phyloP scores from a whole-genome alignment of 805 yeast genomes.

The Suhomyces kilbournensis region DNA sequence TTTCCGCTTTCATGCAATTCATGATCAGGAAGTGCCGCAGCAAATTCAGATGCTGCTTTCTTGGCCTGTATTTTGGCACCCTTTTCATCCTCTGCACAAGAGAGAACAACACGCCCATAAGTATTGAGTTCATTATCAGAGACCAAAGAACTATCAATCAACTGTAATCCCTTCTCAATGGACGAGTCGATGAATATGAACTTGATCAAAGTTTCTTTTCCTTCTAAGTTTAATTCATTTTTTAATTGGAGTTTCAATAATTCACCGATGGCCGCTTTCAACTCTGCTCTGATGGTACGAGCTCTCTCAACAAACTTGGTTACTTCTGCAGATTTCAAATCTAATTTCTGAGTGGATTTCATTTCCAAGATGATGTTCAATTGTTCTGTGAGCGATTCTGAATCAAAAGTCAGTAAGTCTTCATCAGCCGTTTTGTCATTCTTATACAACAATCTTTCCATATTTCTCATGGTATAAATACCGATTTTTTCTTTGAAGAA shows the following conservation, averaged over 20 bases:
- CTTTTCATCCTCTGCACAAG: conserved; percentile 2
- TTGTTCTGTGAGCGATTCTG: conserved; percentile 34
- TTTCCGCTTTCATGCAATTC: not conserved
- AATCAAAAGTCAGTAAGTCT: conserved; percentile 13
- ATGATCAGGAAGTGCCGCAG: not conserved
- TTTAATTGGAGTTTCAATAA: conserved; percentile 56
- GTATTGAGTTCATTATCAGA: conserved; percentile 10
- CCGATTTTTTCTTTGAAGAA: conserved; percentile 70
- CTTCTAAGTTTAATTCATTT: conserved; percentile 57
- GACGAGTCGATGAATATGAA: conserved; percentile 69
- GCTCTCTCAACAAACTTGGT: conserved; percentile 25
- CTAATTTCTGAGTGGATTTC: conserved; percentile 31
- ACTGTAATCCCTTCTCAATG: conserved; percentile 52
- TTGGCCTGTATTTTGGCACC: not conserved
- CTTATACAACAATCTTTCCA: conserved; percentile 55
- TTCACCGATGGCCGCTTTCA: conserved; percentile 41
- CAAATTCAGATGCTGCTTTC: not conserved
- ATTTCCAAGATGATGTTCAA: conserved; percentile 29
- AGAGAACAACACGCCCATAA: not conserved
- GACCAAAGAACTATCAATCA: conserved; percentile 35
- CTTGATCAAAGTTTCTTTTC: conserved; percentile 71
- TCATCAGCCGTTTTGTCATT: conserved; percentile 12
- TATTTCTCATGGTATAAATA: conserved; percentile 75
- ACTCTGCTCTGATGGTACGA: conserved; percentile 25
- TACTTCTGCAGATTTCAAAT: conserved; percentile 32